Percentiles rank a stretch among this genome's conserved stretches.
phyloP scores from a whole-genome alignment of 1,284 basidiomycete species.

The Microbotryomycetes sp. region DNA sequence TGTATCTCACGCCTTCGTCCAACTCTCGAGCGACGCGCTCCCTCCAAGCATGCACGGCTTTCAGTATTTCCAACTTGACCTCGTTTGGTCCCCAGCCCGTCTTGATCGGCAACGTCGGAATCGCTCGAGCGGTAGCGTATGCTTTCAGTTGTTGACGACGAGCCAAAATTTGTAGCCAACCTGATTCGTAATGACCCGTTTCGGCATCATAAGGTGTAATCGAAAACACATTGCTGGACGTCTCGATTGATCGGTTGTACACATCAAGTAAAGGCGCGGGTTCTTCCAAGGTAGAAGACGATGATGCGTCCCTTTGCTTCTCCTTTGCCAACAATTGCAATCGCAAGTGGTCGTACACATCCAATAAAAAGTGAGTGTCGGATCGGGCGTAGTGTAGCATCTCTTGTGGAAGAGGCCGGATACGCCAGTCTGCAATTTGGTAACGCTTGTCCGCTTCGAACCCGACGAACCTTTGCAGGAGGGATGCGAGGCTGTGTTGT shows the following conservation, averaged over 20 bases:
- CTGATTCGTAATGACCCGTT: conserved; percentile 57
- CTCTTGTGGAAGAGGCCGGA: conserved; percentile 79
- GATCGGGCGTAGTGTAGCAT: conserved; percentile 90
- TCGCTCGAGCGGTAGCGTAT: conserved; percentile 30
- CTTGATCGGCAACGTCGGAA: conserved; percentile 47
- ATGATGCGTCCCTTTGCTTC: background rate
- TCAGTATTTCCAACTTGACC: conserved; percentile 53
- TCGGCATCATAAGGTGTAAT: conserved; percentile 61
- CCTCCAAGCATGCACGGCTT: conserved; percentile 73
- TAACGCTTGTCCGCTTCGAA: conserved; percentile 93
- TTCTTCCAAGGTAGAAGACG: conserved; percentile 7
- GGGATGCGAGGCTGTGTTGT: conserved; percentile 69
- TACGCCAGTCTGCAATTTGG: conserved; percentile 94
- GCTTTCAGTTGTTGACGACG: conserved; percentile 55
- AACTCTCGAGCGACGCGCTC: conserved; percentile 71
- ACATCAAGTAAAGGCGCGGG: conserved; percentile 45
- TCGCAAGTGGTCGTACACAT: conserved; percentile 86
- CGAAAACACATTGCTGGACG: conserved; percentile 60
- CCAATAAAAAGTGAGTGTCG: conserved; percentile 91
- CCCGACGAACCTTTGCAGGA: conserved; percentile 83
- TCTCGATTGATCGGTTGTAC: conserved; percentile 61
- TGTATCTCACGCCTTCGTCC: conserved; percentile 76
- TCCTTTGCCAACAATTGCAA: conserved; percentile 62
- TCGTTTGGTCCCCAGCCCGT: conserved; percentile 41
- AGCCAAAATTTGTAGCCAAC: conserved; percentile 67